Evolutionary conservation across 352 stramenopile genomes (phyloP), one percentile per base, ranked within the genome.

Genomic region (Paralagenidium karlingii): DNA sequence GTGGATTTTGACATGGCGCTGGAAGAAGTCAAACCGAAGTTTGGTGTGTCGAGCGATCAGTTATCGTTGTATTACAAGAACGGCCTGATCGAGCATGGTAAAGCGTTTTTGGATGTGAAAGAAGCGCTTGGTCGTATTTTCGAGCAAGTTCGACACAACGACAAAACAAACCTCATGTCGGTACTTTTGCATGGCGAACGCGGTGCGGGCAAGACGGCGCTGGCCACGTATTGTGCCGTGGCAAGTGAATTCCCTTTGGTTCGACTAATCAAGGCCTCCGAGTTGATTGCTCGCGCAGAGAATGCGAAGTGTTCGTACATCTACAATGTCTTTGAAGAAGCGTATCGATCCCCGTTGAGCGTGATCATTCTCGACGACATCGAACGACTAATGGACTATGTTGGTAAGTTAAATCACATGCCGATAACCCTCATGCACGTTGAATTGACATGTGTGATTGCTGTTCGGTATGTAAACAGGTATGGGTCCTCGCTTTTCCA

Each of bases 321-420:
- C 39, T 87, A 96, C 63, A 96, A 84, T 38, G 64, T 94, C 13
- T 97, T 97, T 47, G 80, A 98, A 52, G 95, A 99, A 65, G 95
- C 95, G 5, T 99, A 99, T 65, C 97, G 97, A 53, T 98, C 89
- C 28, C 82, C 94, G 1, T 68, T 99, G 9, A 98, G 93, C 16
- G 87, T 99, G 46, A 99, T 99, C 63, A 95, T 99, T 45, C 85
- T 99, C 32, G 96, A 99, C 65, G 95, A 99, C 60, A 96, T 99
- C 49, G 96, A 99, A 67, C 87, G 96, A 13, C 77, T 99, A 28
- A 97, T 99, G 59, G 96, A 99, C 57, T 99, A 88, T 39, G 77
- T 88, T 53, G 77, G 74, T 83, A 49, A 42, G 69, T 65, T 42
- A 16, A 25, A 25, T 12, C 31, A 12, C 3, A 26, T 33, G 24